These are phyloP conservation scores for Areca catechu DNA, from an alignment of 176 grass and related monocot genomes.

Conservation along the genomic window DNA sequence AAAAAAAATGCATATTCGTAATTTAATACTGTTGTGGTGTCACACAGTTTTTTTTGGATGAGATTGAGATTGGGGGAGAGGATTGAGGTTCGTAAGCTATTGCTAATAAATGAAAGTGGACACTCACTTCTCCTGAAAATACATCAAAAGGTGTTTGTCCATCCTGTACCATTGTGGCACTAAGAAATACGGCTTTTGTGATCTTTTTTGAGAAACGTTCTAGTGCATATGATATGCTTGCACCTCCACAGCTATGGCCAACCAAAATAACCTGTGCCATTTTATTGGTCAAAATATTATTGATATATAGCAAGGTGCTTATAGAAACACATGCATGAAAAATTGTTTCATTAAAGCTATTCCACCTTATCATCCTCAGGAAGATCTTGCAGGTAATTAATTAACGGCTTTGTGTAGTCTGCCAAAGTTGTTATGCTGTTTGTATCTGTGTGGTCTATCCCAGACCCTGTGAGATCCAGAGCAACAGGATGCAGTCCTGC, in stretches of 20 bases:
- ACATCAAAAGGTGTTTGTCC: constrained; percentile 81
- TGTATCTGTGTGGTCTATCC: constrained; percentile 72
- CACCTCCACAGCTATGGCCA: constrained; percentile 91
- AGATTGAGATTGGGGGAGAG: constrained; percentile 16
- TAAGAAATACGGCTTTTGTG: constrained; percentile 80
- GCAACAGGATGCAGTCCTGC: constrained; percentile 71
- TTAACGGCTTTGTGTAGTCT: constrained; percentile 77
- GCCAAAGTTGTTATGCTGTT: constrained; percentile 72
- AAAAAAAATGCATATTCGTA: too few species aligned
- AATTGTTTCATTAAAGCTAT: constrained; percentile 14
- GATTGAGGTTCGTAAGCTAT: too few species aligned
- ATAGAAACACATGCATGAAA: too few species aligned
- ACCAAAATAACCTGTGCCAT: constrained; percentile 74
- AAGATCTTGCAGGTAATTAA: constrained; percentile 66
- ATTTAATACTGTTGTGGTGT: neutral
- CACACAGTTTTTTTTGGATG: neutral
- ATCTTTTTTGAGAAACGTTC: constrained; percentile 66
- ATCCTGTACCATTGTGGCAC: constrained; percentile 91
- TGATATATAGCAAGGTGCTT: too few species aligned
- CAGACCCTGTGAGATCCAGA: constrained; percentile 82
- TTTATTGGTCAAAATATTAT: neutral
- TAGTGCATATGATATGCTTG: constrained; percentile 69
- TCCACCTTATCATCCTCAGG: constrained; percentile 33
- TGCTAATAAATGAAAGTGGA: neutral
- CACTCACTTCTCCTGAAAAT: constrained; percentile 60